phyloP scores from a whole-genome alignment of 1,284 basidiomycete species.

The Cystobasidium sp. region DNA sequence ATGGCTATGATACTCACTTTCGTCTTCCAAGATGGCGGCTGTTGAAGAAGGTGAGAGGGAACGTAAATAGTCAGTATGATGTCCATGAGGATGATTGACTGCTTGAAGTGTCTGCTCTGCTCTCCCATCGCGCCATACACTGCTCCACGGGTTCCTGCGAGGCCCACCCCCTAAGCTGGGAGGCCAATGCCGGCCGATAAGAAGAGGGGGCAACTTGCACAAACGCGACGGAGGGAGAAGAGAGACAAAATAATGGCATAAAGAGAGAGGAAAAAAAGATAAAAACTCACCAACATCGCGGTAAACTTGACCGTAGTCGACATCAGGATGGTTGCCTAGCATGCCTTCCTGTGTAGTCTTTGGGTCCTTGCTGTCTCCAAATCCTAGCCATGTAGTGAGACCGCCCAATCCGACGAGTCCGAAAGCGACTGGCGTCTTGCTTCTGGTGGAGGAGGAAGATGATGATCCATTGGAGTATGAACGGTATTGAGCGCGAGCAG shows the following conservation, averaged over 20 bases:
- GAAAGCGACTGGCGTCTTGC: slow-evolving; percentile 43
- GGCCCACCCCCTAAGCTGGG: slow-evolving; percentile 9
- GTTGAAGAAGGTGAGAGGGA: neutral
- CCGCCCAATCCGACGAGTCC: slow-evolving; percentile 46
- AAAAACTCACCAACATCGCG: slow-evolving; percentile 65
- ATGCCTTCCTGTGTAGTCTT: slow-evolving; percentile 48
- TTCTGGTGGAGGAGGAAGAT: slow-evolving; percentile 38
- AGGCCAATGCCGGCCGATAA: slow-evolving; percentile 4
- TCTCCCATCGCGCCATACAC: neutral
- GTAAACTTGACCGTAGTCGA: slow-evolving; percentile 66
- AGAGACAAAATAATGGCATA: slow-evolving; percentile 5
- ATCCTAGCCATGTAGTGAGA: slow-evolving; percentile 44
- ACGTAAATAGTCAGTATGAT: neutral
- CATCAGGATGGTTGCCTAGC: slow-evolving; percentile 45
- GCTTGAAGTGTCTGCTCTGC: neutral
- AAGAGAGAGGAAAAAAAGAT: neutral
- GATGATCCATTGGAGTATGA: too few species aligned
- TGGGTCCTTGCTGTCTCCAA: slow-evolving; percentile 38
- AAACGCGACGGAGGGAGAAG: neutral
- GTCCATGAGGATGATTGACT: neutral
- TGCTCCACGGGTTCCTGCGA: neutral
- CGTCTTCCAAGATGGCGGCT: slow-evolving; percentile 26
- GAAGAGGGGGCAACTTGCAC: neutral
- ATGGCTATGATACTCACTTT: slow-evolving; percentile 4
- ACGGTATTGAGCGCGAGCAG: slow-evolving; percentile 11